Evolutionary conservation across 179 eudicot genomes (phyloP).

Genomic region (Nepenthes alata): DNA sequence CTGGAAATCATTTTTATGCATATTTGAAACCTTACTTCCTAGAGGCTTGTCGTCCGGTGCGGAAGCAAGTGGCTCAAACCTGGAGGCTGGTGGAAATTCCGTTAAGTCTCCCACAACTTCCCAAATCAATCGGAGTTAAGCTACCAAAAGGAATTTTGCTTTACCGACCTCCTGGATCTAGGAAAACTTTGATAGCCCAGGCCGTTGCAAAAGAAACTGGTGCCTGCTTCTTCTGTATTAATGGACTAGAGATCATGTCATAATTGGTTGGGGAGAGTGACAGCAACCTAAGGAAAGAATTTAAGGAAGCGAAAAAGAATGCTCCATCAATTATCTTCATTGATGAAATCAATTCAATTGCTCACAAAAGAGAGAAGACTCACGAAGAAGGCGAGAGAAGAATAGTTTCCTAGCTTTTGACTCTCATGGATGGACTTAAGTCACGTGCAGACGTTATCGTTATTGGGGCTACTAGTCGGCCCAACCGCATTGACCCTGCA

Average conservation of each 20-base stretch:
- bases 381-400: conserved; percentile 62
- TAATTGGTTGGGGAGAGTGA: conserved; percentile 71
- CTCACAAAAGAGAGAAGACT: conserved; percentile 64
- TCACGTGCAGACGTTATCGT: conserved; percentile 61
- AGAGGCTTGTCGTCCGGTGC: conserved; percentile 45
- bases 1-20: conserved; percentile 41
- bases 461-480: conserved; percentile 67
- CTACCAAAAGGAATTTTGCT: conserved; percentile 66
- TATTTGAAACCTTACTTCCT: conserved; percentile 48
- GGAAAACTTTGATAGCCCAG: conserved; percentile 51
- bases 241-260: conserved; percentile 66
- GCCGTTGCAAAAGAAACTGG: conserved; percentile 74
- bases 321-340: conserved; percentile 60
- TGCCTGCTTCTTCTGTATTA: conserved; percentile 48
- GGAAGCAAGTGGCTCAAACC: conserved; percentile 72
- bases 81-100: conserved; percentile 67
- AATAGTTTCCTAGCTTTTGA: conserved; percentile 57
- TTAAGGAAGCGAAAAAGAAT: conserved; percentile 64
- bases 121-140: conserved; percentile 60
- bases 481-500: conserved; percentile 65
- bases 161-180: conserved; percentile 64
- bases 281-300: conserved; percentile 54
- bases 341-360: conserved; percentile 67
- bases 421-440: conserved; percentile 66
- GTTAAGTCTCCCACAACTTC: conserved; percentile 56